A percentile compares a stretch with the other conserved stretches of the same genome.
These are phyloP conservation scores for Nissolia schottii DNA, from an alignment of 306 rosid species.

Conservation along the genomic window DNA sequence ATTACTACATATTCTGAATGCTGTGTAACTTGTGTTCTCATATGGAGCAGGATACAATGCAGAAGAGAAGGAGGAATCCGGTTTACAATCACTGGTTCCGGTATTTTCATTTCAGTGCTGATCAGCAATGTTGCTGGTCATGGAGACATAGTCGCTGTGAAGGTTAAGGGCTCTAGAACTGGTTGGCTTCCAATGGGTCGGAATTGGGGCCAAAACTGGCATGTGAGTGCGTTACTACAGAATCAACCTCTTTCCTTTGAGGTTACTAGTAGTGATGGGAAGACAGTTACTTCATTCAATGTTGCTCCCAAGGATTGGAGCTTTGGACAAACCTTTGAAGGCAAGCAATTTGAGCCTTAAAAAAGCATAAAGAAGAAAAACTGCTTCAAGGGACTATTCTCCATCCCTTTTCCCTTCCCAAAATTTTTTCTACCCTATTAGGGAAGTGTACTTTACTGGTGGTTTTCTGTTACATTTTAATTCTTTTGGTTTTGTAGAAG, in stretches of 20 bases:
- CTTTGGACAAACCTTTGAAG: conserved; percentile 92
- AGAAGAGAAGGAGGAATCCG: conserved; percentile 87
- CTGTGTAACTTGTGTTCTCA: conserved; percentile 12
- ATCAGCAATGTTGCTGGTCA: conserved; percentile 84
- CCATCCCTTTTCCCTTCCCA: neutral
- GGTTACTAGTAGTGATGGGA: conserved; percentile 64
- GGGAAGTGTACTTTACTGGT: conserved; percentile 4
- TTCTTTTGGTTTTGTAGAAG: conserved; percentile 28
- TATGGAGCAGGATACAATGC: conserved; percentile 72
- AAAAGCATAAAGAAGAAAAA: conserved; percentile 20
- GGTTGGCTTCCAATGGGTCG: conserved; percentile 99
- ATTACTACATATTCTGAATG: neutral
- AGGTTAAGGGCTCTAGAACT: conserved; percentile 87
- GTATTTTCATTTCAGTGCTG: conserved; percentile 76
- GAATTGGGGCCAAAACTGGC: conserved; percentile 99
- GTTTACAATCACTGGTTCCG: conserved; percentile 61
- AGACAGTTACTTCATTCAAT: conserved; percentile 64
- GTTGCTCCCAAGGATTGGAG: conserved; percentile 87
- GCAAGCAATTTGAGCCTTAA: conserved; percentile 74
- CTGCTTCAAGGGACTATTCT: conserved; percentile 6
- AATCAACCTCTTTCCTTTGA: conserved; percentile 91
- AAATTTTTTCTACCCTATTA: neutral
- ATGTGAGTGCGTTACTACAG: conserved; percentile 65
- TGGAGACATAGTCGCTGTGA: conserved; percentile 68
- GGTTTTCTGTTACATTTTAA: conserved; percentile 13